phyloP scores from a whole-genome alignment of 225 moss, liverwort and hornwort species.

The Pleurozium schreberi region DNA sequence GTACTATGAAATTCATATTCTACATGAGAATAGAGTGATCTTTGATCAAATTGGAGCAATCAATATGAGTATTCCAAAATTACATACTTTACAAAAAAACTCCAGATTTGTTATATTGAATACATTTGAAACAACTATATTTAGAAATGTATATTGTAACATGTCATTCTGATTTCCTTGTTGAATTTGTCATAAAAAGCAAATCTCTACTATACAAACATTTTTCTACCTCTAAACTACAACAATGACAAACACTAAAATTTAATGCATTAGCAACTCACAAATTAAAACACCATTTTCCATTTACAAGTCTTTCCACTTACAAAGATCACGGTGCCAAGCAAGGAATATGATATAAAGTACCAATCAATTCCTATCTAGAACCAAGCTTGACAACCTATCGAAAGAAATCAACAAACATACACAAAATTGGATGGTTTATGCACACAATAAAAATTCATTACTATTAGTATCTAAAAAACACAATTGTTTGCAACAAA shows the following conservation, averaged over 20 bases:
- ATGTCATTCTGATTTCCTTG: background rate
- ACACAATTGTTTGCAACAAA: background rate
- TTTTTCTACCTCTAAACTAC: too few species aligned
- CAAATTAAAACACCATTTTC: background rate
- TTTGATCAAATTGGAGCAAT: background rate
- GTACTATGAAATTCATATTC: background rate
- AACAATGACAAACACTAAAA: too few species aligned
- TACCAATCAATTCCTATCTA: background rate
- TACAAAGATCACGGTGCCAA: background rate
- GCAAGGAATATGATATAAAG: fast-evolving
- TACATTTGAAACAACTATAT: background rate
- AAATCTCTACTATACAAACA: background rate
- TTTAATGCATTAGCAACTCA: background rate
- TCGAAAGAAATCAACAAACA: background rate
- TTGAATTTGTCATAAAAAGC: background rate
- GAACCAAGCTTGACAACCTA: background rate
- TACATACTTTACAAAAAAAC: background rate
- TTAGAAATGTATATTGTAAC: too few species aligned
- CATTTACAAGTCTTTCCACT: background rate
- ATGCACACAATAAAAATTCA: background rate
- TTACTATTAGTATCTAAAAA: background rate
- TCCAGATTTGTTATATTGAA: background rate
- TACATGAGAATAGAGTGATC: background rate
- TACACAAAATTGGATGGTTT: fast-evolving
- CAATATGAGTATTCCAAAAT: background rate